Base-by-base conservation (phyloP, 768 basidiomycete genomes). In the Suillus lakei region DNA sequence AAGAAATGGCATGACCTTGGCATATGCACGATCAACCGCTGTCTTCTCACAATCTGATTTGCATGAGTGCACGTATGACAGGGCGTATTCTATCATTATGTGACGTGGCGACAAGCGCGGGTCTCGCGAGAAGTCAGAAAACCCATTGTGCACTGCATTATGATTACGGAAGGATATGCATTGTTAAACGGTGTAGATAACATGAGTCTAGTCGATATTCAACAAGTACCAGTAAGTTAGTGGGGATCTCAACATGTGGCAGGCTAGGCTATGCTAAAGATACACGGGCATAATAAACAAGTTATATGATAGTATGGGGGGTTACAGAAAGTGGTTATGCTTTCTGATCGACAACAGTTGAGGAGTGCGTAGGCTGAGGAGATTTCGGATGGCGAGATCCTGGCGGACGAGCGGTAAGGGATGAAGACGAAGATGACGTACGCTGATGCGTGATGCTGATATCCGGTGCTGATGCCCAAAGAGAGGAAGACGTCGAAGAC, bases 381-480 rank as follows among this genome's bases (percentile, higher is more conserved):
- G 68, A 64, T 61, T 63, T 34, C 44, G 63, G 64, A 34, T 62
- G 64, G 28, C 63, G 69, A 7, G 68, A 65, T 32, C 56, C 56
- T 7, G 38, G 65, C 46, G 6, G 68, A 64, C 4, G 69, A 69
- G 38, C 58, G 13, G 38, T 62, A 43, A 36, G 63, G 18, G 62
- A 70, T 5, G 61, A 51, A 23, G 66, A 61, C 5, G 70, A 54
- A 50, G 61, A 12, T 5, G 71, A 67, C 63, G 65, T 50, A 51
- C 64, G 69, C 4, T 63, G 38, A 50, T 63, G 71, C 38, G 28
- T 38, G 30, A 77, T 68, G 38, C n/a, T n/a, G n/a, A n/a, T n/a
- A n/a, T 78, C 71, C 23, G 76, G 76, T 15, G 59, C 59, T 30
- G 76, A 77, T 5, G 59, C 70, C 16, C 74, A 77, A 10, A 72